phyloP scores from a whole-genome alignment of 495 filamentous ascomycete species.

The Aspergillus olivimuriae region DNA sequence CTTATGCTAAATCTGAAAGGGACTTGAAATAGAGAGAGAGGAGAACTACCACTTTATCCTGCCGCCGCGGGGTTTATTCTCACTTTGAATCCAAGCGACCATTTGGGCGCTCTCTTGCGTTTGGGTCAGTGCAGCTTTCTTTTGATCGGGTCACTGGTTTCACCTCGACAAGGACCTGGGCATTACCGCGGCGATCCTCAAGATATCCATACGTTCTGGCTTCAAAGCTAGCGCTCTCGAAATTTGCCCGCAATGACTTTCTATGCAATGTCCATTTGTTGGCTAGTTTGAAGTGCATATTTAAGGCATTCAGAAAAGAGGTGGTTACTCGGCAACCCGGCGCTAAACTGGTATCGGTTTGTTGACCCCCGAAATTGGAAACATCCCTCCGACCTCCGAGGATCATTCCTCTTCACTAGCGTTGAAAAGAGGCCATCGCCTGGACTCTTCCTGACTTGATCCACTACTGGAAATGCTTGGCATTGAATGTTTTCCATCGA shows the following conservation, averaged over 20 bases:
- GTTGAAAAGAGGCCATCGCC: no score
- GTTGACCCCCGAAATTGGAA: background rate
- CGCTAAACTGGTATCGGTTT: background rate
- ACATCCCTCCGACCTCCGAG: no score
- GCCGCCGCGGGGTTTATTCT: background rate
- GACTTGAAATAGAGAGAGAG: background rate
- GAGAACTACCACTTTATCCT: background rate
- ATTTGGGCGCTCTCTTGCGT: constrained; percentile 13
- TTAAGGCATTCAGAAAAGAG: constrained; percentile 2
- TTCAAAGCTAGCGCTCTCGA: constrained; percentile 5
- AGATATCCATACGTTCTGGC: constrained; percentile 11
- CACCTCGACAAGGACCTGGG: constrained; percentile 6
- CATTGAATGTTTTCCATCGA: no score
- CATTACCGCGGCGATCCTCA: background rate
- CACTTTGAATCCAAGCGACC: constrained; percentile 6
- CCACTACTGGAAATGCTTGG: no score
- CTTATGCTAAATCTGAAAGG: background rate
- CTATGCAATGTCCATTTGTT: constrained; percentile 1
- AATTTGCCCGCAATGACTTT: background rate
- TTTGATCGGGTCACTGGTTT: background rate
- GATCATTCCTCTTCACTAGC: no score
- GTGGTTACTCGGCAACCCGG: background rate
- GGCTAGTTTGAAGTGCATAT: background rate
- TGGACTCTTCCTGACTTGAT: no score
- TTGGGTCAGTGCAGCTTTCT: background rate